Conservation (phyloP, 305 asterid genomes). For the Fraxinus floribunda region DNA sequence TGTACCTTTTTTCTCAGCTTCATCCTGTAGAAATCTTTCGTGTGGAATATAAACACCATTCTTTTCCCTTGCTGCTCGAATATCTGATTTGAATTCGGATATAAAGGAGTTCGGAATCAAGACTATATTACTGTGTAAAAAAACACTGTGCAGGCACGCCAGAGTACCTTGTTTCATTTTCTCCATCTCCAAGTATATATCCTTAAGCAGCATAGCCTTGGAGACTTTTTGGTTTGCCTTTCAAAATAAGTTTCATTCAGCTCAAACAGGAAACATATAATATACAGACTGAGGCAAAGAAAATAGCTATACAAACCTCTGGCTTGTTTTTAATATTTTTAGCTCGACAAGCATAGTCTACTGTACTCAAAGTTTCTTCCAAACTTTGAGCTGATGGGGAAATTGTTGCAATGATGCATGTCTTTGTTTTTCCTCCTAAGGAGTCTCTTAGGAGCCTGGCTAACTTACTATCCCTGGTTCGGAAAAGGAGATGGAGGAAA, state of each 20-base stretch:
- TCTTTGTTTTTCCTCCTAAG: slow-evolving; percentile 84
- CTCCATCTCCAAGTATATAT: slow-evolving; percentile 57
- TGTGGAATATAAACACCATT: slow-evolving; percentile 82
- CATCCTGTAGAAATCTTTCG: slow-evolving; percentile 77
- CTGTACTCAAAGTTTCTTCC: slow-evolving; percentile 81
- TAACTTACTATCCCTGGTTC: slow-evolving; percentile 65
- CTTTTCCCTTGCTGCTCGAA: slow-evolving; percentile 88
- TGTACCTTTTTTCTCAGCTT: slow-evolving; percentile 75
- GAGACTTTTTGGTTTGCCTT: slow-evolving; percentile 82
- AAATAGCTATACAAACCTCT: slow-evolving; percentile 43
- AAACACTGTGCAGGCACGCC: slow-evolving; percentile 1
- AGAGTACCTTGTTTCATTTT: slow-evolving; percentile 78
- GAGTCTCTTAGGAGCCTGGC: slow-evolving; percentile 86
- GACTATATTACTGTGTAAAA: neutral
- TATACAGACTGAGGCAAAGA: slow-evolving; percentile 7
- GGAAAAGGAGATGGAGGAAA: slow-evolving; percentile 15
- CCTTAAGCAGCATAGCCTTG: slow-evolving; percentile 40
- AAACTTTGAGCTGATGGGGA: slow-evolving; percentile 69
- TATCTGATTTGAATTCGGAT: slow-evolving; percentile 44
- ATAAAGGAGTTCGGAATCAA: slow-evolving; percentile 5
- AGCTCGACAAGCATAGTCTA: slow-evolving; percentile 85
- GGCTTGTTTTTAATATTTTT: slow-evolving; percentile 86
- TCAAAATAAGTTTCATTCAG: slow-evolving; percentile 34
- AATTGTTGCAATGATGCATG: slow-evolving; percentile 80
- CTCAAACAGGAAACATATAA: slow-evolving; percentile 8